Percentiles rank a stretch among this genome's conserved stretches.
phyloP scores from a whole-genome alignment of 2,329 filamentous ascomycete genomes.

The Paecilomyces sp. region DNA sequence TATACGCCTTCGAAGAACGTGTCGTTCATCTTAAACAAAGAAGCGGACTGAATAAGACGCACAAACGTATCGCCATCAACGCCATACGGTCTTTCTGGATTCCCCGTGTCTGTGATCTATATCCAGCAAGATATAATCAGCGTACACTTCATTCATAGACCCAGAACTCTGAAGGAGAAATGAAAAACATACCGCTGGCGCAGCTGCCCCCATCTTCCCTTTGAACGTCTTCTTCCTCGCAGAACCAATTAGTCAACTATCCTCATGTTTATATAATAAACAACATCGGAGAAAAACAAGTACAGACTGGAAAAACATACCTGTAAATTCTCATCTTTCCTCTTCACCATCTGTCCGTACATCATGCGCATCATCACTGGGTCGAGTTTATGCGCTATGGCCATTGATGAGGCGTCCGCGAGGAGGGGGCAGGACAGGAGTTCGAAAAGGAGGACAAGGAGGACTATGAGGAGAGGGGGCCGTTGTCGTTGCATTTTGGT shows the following conservation, averaged over 20 bases:
- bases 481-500: background rate
- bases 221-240: background rate
- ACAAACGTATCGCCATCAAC: conserved; percentile 19
- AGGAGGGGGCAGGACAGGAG: background rate
- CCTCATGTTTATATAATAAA: background rate
- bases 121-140: background rate
- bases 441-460: background rate
- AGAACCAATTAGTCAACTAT: background rate
- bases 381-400: background rate
- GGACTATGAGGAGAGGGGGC: background rate
- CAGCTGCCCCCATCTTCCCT: background rate
- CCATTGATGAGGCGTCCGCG: background rate
- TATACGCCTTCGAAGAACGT: background rate
- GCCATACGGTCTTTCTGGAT: conserved; percentile 13
- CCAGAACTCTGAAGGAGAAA: background rate
- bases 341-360: background rate
- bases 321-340: conserved; percentile 5
- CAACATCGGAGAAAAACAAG: background rate
- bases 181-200: background rate
- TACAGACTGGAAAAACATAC: background rate
- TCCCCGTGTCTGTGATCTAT: conserved; percentile 10
- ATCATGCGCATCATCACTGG: background rate
- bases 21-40: too few species aligned
- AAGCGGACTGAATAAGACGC: background rate
- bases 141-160: too few species aligned